Conservation (phyloP, 106 monocot genomes). For the Hemerocallis citrina region DNA sequence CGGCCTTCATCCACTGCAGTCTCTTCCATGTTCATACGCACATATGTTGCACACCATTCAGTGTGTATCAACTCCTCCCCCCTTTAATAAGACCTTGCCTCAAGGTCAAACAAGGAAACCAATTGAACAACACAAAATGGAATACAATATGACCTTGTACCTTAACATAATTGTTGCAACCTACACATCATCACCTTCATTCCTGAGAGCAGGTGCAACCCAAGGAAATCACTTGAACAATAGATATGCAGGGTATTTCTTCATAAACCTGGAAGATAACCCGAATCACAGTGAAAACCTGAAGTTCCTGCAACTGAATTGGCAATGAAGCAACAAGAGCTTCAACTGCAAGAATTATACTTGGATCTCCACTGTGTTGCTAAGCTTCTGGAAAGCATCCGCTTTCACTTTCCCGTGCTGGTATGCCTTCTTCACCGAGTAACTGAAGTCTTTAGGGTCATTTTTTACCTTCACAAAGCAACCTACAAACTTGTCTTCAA, state of each 20-base stretch:
- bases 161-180: too few species aligned
- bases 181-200: too few species aligned
- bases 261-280: conserved; percentile 89
- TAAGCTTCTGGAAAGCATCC: too few species aligned
- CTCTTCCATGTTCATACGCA: too few species aligned
- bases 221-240: too few species aligned
- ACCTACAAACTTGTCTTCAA: conserved; percentile 72
- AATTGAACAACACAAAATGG: too few species aligned
- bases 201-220: conserved; percentile 75
- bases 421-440: conserved; percentile 27
- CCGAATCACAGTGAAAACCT: conserved; percentile 74
- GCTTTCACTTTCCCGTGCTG: conserved; percentile 60
- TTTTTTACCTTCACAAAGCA: conserved; percentile 80
- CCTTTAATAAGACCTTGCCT: too few species aligned
- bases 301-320: conserved; percentile 94
- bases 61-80: too few species aligned
- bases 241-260: conserved; percentile 92
- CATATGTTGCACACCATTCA: too few species aligned
- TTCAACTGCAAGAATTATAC: conserved; percentile 91
- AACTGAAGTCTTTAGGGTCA: conserved; percentile 44
- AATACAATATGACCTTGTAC: too few species aligned
- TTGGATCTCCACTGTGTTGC: conserved; percentile 96
- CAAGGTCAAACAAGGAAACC: too few species aligned
- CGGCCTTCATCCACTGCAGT: too few species aligned
- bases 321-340: conserved; percentile 94